These are phyloP conservation scores for Margaritispora aquatica DNA, from an alignment of 495 filamentous ascomycete genomes.

Conservation along the genomic window DNA sequence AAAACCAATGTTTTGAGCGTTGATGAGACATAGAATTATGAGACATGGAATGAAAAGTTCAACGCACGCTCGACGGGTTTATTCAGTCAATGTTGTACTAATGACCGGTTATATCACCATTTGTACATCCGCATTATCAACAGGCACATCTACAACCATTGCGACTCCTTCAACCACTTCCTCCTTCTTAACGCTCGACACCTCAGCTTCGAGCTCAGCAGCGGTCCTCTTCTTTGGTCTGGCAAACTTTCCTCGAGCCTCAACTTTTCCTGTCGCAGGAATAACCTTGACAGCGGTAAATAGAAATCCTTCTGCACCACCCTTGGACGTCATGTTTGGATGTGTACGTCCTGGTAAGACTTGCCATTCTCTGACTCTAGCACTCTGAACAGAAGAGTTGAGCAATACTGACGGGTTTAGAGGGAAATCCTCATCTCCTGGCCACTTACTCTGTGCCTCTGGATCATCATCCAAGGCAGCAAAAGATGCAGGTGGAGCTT, in stretches of 20 bases:
- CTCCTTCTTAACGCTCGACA: constrained; percentile 5
- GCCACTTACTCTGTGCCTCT: constrained; percentile 39
- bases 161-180: not conserved
- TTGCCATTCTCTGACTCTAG: constrained; percentile 72
- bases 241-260: constrained; percentile 67
- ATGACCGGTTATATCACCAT: not conserved
- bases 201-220: not conserved
- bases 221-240: constrained; percentile 41
- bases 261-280: constrained; percentile 69
- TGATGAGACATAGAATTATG: not conserved
- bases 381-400: constrained; percentile 72
- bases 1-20: not conserved
- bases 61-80: not conserved
- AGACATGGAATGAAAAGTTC: not conserved
- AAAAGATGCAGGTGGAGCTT: constrained; percentile 12
- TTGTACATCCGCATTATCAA: not conserved
- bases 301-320: constrained; percentile 85
- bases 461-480: constrained; percentile 8
- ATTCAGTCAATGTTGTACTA: too few relatives aligned
- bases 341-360: constrained; percentile 89
- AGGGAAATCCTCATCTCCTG: constrained; percentile 64
- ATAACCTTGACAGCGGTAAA: constrained; percentile 78
- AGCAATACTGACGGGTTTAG: constrained; percentile 79
- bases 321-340: constrained; percentile 82
- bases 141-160: not conserved